These are phyloP conservation scores for Peziza echinospora DNA, from an alignment of 495 filamentous ascomycete species.

Conservation along the genomic window DNA sequence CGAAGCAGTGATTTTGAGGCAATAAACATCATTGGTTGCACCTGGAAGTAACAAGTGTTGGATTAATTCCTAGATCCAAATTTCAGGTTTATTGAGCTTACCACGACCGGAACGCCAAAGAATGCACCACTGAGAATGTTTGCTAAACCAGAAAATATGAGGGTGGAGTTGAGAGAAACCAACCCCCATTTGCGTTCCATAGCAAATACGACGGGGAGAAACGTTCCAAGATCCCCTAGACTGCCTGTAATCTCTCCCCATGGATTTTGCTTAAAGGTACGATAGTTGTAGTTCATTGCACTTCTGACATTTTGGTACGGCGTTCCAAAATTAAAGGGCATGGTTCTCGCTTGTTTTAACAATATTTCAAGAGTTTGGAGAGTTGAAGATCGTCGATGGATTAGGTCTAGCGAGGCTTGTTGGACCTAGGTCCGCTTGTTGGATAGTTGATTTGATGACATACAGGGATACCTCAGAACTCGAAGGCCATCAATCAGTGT, in stretches of 20 bases:
- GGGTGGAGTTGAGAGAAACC: slow-evolving; percentile 41
- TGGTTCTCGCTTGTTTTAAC: too few species aligned
- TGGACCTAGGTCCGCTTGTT: too few species aligned
- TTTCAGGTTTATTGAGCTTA: slow-evolving; percentile 8
- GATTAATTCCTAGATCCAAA: too few species aligned
- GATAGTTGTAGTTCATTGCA: slow-evolving; percentile 24
- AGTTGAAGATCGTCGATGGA: too few species aligned
- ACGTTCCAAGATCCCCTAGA: slow-evolving; percentile 74
- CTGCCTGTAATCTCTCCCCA: slow-evolving; percentile 72
- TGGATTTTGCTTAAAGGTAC: slow-evolving; percentile 32
- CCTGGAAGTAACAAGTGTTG: too few species aligned
- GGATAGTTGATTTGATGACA: too few species aligned
- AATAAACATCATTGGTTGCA: slow-evolving; percentile 42
- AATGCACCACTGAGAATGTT: slow-evolving; percentile 62
- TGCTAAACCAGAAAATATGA: slow-evolving; percentile 68
- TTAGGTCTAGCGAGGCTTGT: too few species aligned
- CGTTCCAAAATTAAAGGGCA: not conserved
- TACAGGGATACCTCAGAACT: too few species aligned
- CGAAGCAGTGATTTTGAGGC: slow-evolving; percentile 63
- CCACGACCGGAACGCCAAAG: slow-evolving; percentile 76
- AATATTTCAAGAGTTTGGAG: too few species aligned
- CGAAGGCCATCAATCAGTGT: too few species aligned
- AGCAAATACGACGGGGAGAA: slow-evolving; percentile 72
- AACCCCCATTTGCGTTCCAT: slow-evolving; percentile 42
- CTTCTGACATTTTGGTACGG: not conserved